Evolutionary conservation across 139 green algal species (phyloP), one percentile per base, ranked within the genome.

Genomic region (Pedinophyceae sp.): DNA sequence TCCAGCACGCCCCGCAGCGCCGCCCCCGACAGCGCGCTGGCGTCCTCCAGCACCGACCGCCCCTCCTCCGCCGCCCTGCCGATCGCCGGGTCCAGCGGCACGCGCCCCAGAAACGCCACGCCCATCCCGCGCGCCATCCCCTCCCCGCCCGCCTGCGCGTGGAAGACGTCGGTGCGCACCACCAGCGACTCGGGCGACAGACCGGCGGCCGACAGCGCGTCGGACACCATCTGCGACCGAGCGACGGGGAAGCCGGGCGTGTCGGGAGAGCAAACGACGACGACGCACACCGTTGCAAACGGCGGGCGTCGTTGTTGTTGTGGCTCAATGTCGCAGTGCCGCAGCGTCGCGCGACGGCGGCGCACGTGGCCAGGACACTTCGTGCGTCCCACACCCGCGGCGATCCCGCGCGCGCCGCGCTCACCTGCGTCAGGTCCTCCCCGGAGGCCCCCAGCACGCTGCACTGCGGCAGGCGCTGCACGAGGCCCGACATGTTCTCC

Each of bases 401-500:
- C 34, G 7, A 19, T 43, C 10, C 34, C 10, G 13, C 10, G 10
- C 10, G 10, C 34, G 7, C 34, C 34, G 34, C 34, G 10, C 7
- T 13, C 34, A 7, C 13, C 34, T 7, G 10, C 13, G 34, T 43
- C 34, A 43, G 10, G 34, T 43, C 34, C 34, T 43, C 34, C 34
- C 34, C 34, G 10, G 34, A 19, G 7, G 34, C 7, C 13, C 10
- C 39, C 16, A 55, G 48, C 61, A 49, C 54, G 0, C 48, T 52
- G 60, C 89, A 89, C n/a, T n/a, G 56, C 0, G 48, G 17, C 13
- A 87, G 29, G 2, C 65, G 71, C 48, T 76, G 52, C 27, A 62
- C 60, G 54, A 95, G 69, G 0, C 71, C 77, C 7, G 55, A 73
- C 90, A 98, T 98, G 66, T 98, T 98, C 69, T 98, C 91, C 34